Evolutionary conservation across 1,139 yeast species (phyloP).

Genomic region (Suhomyces wounanorum): DNA sequence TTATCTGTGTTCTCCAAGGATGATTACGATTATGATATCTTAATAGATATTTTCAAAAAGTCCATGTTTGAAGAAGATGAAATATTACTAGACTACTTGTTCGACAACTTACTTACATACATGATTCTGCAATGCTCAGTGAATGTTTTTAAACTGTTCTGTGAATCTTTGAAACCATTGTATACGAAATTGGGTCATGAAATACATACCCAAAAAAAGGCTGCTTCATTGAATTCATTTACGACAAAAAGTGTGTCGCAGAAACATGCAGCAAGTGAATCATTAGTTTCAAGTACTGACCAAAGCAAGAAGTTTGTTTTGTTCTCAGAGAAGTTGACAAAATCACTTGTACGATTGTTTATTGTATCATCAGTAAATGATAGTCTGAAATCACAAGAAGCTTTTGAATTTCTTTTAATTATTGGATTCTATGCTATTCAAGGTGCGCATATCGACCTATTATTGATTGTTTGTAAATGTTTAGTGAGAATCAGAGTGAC

Average conservation of each 20-base stretch:
- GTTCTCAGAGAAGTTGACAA: conserved; percentile 29
- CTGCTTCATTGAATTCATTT: conserved; percentile 4
- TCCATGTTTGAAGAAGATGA: conserved; percentile 32
- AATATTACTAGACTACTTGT: conserved; percentile 34
- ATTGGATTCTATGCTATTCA: conserved; percentile 33
- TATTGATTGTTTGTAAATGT: conserved; percentile 54
- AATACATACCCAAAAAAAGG: background rate
- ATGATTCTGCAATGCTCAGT: conserved; percentile 28
- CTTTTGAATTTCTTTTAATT: conserved; percentile 29
- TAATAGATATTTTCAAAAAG: conserved; percentile 32
- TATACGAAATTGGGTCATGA: background rate
- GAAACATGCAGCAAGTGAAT: conserved; percentile 15
- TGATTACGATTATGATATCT: conserved; percentile 29
- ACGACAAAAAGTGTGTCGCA: conserved; percentile 10
- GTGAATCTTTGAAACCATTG: conserved; percentile 16
- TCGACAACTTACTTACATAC: conserved; percentile 34
- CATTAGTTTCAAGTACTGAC: background rate
- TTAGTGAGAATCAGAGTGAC: conserved; percentile 59
- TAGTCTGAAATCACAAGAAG: conserved; percentile 31
- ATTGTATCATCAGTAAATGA: conserved; percentile 26
- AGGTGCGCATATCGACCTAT: conserved; percentile 31
- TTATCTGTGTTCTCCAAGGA: conserved; percentile 26
- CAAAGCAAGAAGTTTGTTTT: conserved; percentile 6
- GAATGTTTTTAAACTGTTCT: conserved; percentile 26
- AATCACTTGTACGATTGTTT: conserved; percentile 37